Conservation (phyloP, 1,139 yeast genomes). For the Yamadazyma spencermartinsiae region DNA sequence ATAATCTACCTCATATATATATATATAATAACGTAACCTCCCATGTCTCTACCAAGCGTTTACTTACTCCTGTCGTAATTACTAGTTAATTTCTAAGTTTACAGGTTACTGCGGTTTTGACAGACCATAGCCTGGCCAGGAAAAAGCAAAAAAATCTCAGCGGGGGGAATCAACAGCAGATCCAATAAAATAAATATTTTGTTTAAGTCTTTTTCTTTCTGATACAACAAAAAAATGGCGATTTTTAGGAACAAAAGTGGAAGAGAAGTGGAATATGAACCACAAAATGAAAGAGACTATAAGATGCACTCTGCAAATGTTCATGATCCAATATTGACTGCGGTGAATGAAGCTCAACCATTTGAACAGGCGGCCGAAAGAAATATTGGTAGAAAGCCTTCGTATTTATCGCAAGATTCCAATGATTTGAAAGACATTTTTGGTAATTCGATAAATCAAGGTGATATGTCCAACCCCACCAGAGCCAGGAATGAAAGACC, state of each 20-base stretch:
- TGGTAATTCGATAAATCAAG: conserved; percentile 71
- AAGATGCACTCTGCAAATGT: conserved; percentile 61
- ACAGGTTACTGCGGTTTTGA: background rate
- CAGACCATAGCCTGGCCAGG: background rate
- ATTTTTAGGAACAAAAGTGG: conserved; percentile 41
- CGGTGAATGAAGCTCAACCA: conserved; percentile 95
- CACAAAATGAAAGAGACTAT: conserved; percentile 26
- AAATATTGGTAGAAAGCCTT: conserved; percentile 32
- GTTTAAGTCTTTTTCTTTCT: too few species aligned
- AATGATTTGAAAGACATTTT: conserved; percentile 72
- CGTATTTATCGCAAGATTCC: conserved; percentile 41
- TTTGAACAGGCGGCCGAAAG: conserved; percentile 72
- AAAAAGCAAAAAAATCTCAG: background rate
- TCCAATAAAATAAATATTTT: too few species aligned
- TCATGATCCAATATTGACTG: conserved; percentile 86
- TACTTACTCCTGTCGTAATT: background rate
- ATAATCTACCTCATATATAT: too few species aligned
- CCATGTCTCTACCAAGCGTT: too few species aligned
- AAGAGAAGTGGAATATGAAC: conserved; percentile 39
- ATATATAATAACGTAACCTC: too few species aligned
- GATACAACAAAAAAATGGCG: conserved; percentile 29
- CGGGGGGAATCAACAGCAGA: background rate
- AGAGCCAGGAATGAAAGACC: conserved; percentile 93
- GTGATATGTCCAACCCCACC: conserved; percentile 91
- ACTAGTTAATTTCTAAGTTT: background rate